phyloP scores from a whole-genome alignment of 1,284 basidiomycete species.

The Lentinula novae-zelandiae region DNA sequence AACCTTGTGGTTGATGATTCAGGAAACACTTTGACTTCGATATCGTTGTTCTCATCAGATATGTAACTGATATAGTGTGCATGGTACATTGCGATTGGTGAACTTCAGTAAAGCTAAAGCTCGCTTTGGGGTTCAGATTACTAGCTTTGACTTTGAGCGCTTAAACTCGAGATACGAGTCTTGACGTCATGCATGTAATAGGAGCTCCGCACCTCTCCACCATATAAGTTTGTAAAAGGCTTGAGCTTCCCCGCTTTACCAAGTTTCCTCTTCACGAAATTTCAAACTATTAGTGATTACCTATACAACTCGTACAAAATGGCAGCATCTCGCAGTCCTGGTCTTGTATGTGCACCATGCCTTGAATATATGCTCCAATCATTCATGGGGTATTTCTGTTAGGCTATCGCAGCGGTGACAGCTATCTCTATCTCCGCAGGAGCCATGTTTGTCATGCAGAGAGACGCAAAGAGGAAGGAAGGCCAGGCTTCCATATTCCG shows the following conservation, averaged over 20 bases:
- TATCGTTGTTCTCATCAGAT: conserved; percentile 19
- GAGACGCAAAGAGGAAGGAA: conserved; percentile 3
- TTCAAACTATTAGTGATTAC: background rate
- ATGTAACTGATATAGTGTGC: background rate
- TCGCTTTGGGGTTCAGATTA: background rate
- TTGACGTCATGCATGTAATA: background rate
- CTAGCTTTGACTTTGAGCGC: background rate
- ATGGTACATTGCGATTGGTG: too few relatives aligned
- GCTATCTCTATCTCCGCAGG: conserved; percentile 3
- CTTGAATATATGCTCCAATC: background rate
- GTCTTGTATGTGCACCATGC: background rate
- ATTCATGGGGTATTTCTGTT: background rate
- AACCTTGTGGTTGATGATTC: conserved; percentile 33
- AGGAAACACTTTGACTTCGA: conserved; percentile 32
- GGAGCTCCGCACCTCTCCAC: background rate
- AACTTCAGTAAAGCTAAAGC: too few relatives aligned
- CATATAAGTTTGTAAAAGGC: background rate
- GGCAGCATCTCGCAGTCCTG: conserved; percentile 8
- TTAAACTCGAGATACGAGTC: background rate
- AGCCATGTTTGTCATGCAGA: conserved; percentile 7
- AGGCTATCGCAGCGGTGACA: conserved; percentile 5
- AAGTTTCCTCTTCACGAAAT: background rate
- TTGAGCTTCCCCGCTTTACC: background rate
- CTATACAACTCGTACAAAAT: background rate
- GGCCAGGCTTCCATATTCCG: conserved; percentile 4